Conservation (phyloP, 257 asterid species). For the Leonotis leonurus region DNA sequence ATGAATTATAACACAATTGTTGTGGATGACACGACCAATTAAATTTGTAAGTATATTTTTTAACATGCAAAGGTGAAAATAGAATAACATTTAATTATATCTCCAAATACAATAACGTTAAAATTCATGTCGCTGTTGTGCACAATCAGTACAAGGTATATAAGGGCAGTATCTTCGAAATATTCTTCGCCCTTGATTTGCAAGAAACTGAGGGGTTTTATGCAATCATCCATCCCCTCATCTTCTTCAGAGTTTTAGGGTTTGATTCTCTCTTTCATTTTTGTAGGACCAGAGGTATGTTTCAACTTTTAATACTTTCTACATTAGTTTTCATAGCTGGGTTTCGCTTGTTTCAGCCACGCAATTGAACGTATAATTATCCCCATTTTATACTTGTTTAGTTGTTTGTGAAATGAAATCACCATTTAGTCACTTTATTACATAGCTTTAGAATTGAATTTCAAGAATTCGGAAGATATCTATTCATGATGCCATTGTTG, state of each 20-base stretch:
- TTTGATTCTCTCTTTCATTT: constrained; percentile 15
- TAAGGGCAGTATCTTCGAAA: constrained; percentile 34
- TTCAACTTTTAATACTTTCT: constrained; percentile 18
- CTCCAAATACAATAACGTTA: background rate
- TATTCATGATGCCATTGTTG: constrained; percentile 4
- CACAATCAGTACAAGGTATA: constrained; percentile 1
- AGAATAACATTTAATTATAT: background rate
- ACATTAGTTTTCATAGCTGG: constrained; percentile 4
- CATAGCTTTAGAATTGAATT: background rate
- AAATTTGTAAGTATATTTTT: no score
- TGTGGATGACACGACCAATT: no score
- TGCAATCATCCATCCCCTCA: constrained; percentile 20
- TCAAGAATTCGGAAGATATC: background rate
- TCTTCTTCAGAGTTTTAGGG: constrained; percentile 40
- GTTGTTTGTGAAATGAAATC: constrained; percentile 4
- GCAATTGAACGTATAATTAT: background rate
- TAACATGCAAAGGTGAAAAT: background rate
- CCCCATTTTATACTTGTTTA: background rate
- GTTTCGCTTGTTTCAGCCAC: constrained; percentile 11
- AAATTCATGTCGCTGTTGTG: background rate
- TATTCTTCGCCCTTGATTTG: constrained; percentile 35
- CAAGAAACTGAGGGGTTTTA: constrained; percentile 26
- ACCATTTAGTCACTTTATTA: background rate
- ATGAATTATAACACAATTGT: no score
- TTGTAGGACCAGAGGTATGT: constrained; percentile 22